phyloP scores from a whole-genome alignment of 257 asterid species.

The Knoxia roxburghii region DNA sequence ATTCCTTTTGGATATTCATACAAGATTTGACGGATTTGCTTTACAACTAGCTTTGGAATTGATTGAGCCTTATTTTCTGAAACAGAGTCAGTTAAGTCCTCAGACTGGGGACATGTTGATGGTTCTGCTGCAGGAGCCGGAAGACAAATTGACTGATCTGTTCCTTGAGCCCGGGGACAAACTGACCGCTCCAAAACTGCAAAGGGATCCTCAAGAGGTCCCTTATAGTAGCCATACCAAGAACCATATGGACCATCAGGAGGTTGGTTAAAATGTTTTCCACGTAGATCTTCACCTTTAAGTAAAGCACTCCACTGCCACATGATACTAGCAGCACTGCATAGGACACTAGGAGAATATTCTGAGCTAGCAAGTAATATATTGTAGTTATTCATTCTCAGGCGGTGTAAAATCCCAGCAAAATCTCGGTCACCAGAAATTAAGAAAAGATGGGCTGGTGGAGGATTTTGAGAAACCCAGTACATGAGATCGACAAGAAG shows the following conservation, averaged over 20 bases:
- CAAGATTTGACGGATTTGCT: slow-evolving; percentile 42
- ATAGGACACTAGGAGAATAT: slow-evolving; percentile 54
- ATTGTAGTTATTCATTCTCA: slow-evolving; percentile 86
- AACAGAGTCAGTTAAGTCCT: slow-evolving; percentile 32
- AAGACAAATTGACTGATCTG: slow-evolving; percentile 16
- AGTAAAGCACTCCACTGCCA: slow-evolving; percentile 88
- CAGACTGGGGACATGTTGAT: slow-evolving; percentile 19
- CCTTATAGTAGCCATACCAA: slow-evolving; percentile 78
- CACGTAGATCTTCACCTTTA: slow-evolving; percentile 64
- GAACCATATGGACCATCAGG: slow-evolving; percentile 90
- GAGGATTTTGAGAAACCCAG: slow-evolving; percentile 96
- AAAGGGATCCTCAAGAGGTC: slow-evolving; percentile 74
- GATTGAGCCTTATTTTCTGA: slow-evolving; percentile 43
- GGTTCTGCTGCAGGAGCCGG: slow-evolving; percentile 7
- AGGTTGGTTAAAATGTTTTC: slow-evolving; percentile 86
- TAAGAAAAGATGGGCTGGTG: slow-evolving; percentile 86
- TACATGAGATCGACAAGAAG: slow-evolving; percentile 87
- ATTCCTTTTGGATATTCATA: slow-evolving; percentile 61
- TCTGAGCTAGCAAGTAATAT: slow-evolving; percentile 72
- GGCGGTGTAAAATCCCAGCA: slow-evolving; percentile 69
- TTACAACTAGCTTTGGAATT: slow-evolving; percentile 56
- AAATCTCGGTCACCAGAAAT: slow-evolving; percentile 88
- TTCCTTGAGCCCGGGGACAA: slow-evolving; percentile 11
- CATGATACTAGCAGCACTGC: slow-evolving; percentile 93
- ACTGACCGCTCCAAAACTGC: slow-evolving; percentile 39